Conservation (phyloP, 2,329 filamentous ascomycete genomes). For the Aspergillus sergii region DNA sequence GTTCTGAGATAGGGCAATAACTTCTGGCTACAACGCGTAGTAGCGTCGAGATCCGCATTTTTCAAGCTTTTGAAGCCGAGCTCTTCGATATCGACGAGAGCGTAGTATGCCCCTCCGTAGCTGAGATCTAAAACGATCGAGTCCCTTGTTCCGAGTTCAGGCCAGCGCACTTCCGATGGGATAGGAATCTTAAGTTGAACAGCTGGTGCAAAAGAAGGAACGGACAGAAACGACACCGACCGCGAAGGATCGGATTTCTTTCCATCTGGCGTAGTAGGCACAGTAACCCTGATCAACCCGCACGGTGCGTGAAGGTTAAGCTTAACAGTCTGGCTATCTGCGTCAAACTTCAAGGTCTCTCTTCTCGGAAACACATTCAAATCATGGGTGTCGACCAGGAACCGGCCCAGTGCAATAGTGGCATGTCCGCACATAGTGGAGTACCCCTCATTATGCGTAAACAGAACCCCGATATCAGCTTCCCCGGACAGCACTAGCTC, state of each 20-base stretch:
- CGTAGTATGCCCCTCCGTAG: slow-evolving; percentile 52
- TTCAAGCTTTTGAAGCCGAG: slow-evolving; percentile 43
- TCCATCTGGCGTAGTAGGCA: slow-evolving; percentile 38
- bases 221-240: slow-evolving; percentile 45
- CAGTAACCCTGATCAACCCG: slow-evolving; percentile 45
- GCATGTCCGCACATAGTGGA: slow-evolving; percentile 58
- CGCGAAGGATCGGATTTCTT: slow-evolving; percentile 41
- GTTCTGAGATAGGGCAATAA: slow-evolving; percentile 20
- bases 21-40: slow-evolving; percentile 27
- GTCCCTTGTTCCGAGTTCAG: slow-evolving; percentile 33
- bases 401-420: slow-evolving; percentile 53
- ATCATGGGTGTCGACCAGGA: slow-evolving; percentile 47
- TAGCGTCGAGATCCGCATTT: slow-evolving; percentile 34
- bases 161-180: slow-evolving; percentile 38
- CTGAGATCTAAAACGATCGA: slow-evolving; percentile 39
- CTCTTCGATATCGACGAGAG: slow-evolving; percentile 38
- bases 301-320: slow-evolving; percentile 50
- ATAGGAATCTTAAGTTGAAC: slow-evolving; percentile 35
- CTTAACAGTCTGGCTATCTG: slow-evolving; percentile 22
- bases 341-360: slow-evolving; percentile 33
- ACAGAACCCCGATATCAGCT: slow-evolving; percentile 54
- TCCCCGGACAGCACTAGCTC: slow-evolving; percentile 42
- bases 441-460: slow-evolving; percentile 52
- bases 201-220: slow-evolving; percentile 46
- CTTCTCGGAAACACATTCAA: slow-evolving; percentile 42